Base-by-base conservation (phyloP, 108 stramenopile species). In the Cyclotella cryptica region DNA sequence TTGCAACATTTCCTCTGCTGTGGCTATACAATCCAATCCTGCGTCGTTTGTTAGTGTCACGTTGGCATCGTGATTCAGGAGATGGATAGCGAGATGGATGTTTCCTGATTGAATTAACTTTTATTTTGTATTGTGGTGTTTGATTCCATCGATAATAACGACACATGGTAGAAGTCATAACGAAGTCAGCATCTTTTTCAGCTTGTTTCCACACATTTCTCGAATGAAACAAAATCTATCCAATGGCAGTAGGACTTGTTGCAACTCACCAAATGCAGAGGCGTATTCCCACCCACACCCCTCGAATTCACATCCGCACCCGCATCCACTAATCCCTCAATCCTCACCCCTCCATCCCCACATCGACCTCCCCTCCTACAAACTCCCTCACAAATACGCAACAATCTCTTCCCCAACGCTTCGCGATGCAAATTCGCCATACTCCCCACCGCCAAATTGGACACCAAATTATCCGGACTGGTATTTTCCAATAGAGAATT, bases 291-390 rank as follows among this genome's bases (percentile, higher is more conserved):
- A 18, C 28, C 78, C 10, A 21, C 71, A 14, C 74, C 78, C 24
- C 81, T 61, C 1, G 39, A 71, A 30, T 72, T 66, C 28, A 77
- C 70, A 72, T 82, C 81, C 0, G 82, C 82, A 44, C 82, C 82
- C 19, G 82, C 82, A 63, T 83, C 82, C 78, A 83, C 59, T 46
- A 83, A 64, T 14, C 78, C 82, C 67, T 75, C 74, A 26, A 83
- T 44, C 52, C 77, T 58, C 12, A 61, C 75, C 14, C 77, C 69
- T 3, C 57, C 66, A 46, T 58, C 65, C 7, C 46, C 43, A 49
- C 44, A 69, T 28, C 29, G 30, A n/a, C 54, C 66, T 29, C 69
- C 29, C 54, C 79, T 59, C 17, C 49, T 62, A 1, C 44, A 15
- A 42, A 78, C 71, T 3, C 81, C 69, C 15, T 54, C 47, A 73